Evolutionary conservation across 768 basidiomycete species (phyloP), one percentile per base, ranked within the genome.

Genomic region (Hebeloma cylindrosporum): DNA sequence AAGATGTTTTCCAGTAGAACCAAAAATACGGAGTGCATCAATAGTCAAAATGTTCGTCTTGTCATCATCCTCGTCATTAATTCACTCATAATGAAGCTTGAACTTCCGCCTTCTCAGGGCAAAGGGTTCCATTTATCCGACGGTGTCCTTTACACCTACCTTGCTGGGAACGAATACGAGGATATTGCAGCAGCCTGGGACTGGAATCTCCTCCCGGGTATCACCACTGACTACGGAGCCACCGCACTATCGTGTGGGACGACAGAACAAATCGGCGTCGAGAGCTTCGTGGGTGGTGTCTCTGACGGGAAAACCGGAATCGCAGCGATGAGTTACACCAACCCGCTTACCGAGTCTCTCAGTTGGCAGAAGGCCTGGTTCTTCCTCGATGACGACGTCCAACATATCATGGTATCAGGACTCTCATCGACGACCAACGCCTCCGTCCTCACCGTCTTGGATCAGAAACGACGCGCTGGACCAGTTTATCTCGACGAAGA

Each of bases 131-230:
- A 88, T 55, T 68, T 88, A 6, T 72, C 82, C 3, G 82, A 85
- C 43, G 85, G 85, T 3, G 72, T 74, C 0, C 59, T 80, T 7
- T 79, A 82, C 59, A 86, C 80, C 0, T 85, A 86, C 60, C 55
- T 82, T 17, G 63, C 64, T 37, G 86, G 85, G 10, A 66, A 78
- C 52, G 85, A 88, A 60, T 88, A 87, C 57, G 81, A 84, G 56
- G 83, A 86, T 53, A 87, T 87, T 25, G 64, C 78, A 3, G 85
- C 78, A 2, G 70, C 79, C 2, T 85, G 84, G 85, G 83, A 88
- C 60, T 88, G 86, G 86, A 80, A 85, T 52, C 71, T 85, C 5
- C 79, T 88, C 33, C 85, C 86, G 5, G 85, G 86, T 0, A 86
- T 70, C 25, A 88, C 86, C 2, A 71, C 75, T 27, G 80, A 86